phyloP scores from a whole-genome alignment of 176 grass and related monocot species.

The Dendrocalamus sinicus region DNA sequence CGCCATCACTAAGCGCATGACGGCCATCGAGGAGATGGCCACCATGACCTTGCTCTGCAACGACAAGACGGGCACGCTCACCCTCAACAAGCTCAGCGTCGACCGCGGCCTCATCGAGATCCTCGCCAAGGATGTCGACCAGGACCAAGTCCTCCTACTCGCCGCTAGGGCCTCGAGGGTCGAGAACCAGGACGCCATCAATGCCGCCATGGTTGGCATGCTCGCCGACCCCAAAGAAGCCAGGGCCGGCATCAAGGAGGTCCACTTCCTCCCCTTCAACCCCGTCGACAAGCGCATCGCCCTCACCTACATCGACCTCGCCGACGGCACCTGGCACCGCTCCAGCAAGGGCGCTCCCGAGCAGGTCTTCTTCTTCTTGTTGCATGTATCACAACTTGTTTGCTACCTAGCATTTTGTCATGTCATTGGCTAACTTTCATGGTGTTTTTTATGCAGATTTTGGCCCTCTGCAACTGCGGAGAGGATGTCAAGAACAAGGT shows the following conservation, averaged over 20 bases:
- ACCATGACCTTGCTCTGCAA: conserved; percentile 86
- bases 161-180: conserved; percentile 82
- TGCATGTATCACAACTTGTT: neutral
- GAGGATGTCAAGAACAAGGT: conserved; percentile 56
- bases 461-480: conserved; percentile 61
- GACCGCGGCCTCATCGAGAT: conserved; percentile 75
- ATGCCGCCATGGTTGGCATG: conserved; percentile 86
- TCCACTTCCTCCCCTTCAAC: conserved; percentile 94
- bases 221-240: conserved; percentile 90
- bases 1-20: conserved; percentile 98
- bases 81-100: conserved; percentile 84
- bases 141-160: conserved; percentile 54
- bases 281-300: conserved; percentile 93
- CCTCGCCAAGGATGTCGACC: conserved; percentile 52
- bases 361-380: conserved; percentile 52
- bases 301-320: conserved; percentile 81
- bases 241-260: conserved; percentile 78
- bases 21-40: conserved; percentile 96
- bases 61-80: conserved; percentile 94
- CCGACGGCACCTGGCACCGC: conserved; percentile 65
- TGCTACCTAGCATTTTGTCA: no score
- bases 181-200: conserved; percentile 96
- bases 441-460: neutral
- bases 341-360: conserved; percentile 92
- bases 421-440: neutral